phyloP scores from a whole-genome alignment of 345 rosid species.

The Linum lewisii region DNA sequence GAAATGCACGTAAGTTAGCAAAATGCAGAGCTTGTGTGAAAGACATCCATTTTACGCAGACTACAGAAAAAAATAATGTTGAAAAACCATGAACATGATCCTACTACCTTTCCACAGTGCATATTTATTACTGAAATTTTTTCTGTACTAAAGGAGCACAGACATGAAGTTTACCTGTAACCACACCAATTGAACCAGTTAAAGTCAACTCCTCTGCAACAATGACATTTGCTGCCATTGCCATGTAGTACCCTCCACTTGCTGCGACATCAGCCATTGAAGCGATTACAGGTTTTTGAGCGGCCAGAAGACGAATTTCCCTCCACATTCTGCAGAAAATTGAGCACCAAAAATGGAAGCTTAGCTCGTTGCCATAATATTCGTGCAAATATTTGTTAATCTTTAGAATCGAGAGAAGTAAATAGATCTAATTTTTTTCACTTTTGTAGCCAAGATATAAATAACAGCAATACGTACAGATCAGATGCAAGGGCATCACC shows the following conservation, averaged over 20 bases:
- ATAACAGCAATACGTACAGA: constrained; percentile 56
- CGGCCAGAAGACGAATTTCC: constrained; percentile 78
- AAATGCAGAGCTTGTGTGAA: too few species aligned
- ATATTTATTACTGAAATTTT: too few species aligned
- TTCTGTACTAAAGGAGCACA: background rate
- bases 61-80: too few species aligned
- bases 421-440: too few species aligned
- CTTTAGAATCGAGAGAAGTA: too few species aligned
- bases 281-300: constrained; percentile 74
- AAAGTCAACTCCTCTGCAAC: constrained; percentile 79
- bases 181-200: constrained; percentile 93
- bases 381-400: too few species aligned
- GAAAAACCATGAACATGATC: too few species aligned
- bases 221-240: constrained; percentile 73
- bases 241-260: constrained; percentile 98
- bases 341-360: background rate
- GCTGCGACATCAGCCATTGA: constrained; percentile 96
- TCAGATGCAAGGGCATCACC: constrained; percentile 99
- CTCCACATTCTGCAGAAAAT: constrained; percentile 72
- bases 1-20: too few species aligned
- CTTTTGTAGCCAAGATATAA: background rate
- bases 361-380: background rate
- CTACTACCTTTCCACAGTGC: too few species aligned
- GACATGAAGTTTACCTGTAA: constrained; percentile 47
- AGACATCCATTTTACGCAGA: too few species aligned